Evolutionary conservation across 2,329 filamentous ascomycete species (phyloP).

Genomic region (Amauroascus verrucosus): DNA sequence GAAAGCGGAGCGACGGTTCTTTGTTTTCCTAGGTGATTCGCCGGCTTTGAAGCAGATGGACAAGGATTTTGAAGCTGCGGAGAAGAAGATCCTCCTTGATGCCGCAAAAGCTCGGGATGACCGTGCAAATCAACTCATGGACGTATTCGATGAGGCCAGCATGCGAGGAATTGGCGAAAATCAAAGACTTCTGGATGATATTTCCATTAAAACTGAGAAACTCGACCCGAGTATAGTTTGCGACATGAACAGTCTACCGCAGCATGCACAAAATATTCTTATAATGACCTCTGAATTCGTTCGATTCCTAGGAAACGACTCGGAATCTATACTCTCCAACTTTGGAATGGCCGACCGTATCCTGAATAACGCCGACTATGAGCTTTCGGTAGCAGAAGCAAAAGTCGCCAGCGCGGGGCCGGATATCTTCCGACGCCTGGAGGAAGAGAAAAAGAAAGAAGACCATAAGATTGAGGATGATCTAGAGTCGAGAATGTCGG

Average conservation of each 20-base stretch:
- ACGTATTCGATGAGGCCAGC: conserved; percentile 43
- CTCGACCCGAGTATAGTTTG: conserved; percentile 28
- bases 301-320: conserved; percentile 34
- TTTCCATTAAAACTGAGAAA: conserved; percentile 35
- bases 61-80: conserved; percentile 41
- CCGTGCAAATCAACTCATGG: conserved; percentile 42
- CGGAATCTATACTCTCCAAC: conserved; percentile 37
- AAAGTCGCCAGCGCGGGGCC: conserved; percentile 36
- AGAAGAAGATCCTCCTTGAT: conserved; percentile 41
- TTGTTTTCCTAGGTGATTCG: conserved; percentile 44
- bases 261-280: conserved; percentile 24
- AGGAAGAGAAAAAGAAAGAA: conserved; percentile 41
- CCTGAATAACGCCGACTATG: conserved; percentile 44
- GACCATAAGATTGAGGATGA: conserved; percentile 39
- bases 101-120: conserved; percentile 42
- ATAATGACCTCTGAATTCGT: conserved; percentile 28
- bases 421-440: conserved; percentile 35
- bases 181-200: conserved; percentile 41
- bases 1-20: conserved; percentile 43
- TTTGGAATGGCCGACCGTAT: conserved; percentile 42
- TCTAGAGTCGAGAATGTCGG: conserved; percentile 32
- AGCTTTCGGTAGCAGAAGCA: conserved; percentile 45
- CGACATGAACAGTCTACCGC: conserved; percentile 26
- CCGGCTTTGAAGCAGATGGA: conserved; percentile 41
- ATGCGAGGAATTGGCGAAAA: conserved; percentile 43